Conservation (phyloP, 2,329 filamentous ascomycete species). For the Fusarium virguliforme region DNA sequence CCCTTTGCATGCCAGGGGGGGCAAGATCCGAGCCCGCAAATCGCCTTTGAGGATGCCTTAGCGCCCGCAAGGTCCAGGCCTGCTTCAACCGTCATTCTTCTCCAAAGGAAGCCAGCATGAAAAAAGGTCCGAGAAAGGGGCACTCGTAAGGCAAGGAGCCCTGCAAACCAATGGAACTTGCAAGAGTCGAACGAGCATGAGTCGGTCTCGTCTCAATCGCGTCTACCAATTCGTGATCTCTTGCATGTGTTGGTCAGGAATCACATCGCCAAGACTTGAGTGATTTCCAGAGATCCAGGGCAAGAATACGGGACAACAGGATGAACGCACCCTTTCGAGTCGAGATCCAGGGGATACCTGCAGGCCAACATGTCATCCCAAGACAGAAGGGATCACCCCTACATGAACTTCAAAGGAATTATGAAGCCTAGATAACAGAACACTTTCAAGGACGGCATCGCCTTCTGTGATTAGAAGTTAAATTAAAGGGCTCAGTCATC, state of each 20-base stretch:
- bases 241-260: too few species aligned
- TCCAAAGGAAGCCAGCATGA: background rate
- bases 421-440: background rate
- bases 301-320: too few species aligned
- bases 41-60: background rate
- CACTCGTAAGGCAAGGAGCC: background rate
- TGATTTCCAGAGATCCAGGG: too few species aligned
- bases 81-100: background rate
- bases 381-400: too few species aligned
- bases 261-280: background rate
- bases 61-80: background rate
- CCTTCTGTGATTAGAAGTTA: background rate
- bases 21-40: background rate
- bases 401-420: background rate
- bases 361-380: too few species aligned
- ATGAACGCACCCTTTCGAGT: too few species aligned
- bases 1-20: background rate
- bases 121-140: background rate
- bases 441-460: background rate
- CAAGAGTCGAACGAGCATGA: background rate
- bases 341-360: too few species aligned
- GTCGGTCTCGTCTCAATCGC: too few species aligned
- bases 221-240: too few species aligned
- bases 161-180: background rate
- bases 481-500: conserved; percentile 4